These are phyloP conservation scores for Nyctanthes arbortristis DNA, from an alignment of 257 asterid species.

Conservation along the genomic window DNA sequence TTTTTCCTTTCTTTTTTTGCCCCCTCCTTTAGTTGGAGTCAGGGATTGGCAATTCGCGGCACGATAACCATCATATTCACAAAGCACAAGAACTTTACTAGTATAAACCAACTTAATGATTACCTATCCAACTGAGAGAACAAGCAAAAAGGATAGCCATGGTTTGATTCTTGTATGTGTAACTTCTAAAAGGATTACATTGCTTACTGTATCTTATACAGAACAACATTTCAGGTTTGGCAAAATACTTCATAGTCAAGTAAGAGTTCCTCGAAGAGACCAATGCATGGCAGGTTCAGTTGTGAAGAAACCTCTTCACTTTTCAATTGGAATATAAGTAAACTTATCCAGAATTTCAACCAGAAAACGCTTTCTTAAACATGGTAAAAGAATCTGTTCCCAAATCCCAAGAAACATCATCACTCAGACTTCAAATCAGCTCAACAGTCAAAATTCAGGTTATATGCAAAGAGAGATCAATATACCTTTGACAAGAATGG, in stretches of 20 bases:
- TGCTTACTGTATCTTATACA: neutral
- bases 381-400: neutral
- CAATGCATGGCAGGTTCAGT: neutral
- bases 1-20: neutral
- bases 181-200: neutral
- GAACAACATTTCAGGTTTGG: neutral
- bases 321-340: neutral
- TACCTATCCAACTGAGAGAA: neutral
- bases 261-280: neutral
- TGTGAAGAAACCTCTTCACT: neutral
- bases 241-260: neutral
- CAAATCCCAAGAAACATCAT: neutral
- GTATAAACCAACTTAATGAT: neutral
- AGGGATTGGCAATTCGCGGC: neutral
- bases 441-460: neutral
- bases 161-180: neutral
- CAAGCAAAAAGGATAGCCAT: neutral
- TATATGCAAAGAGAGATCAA: slow-evolving; percentile 1
- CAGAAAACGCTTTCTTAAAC: neutral
- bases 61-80: neutral
- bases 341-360: neutral
- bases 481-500: slow-evolving; percentile 93
- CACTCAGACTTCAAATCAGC: neutral
- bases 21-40: no score
- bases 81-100: neutral